These are phyloP conservation scores for Botrytis cinerea DNA, from an alignment of 2,329 filamentous ascomycete genomes.

Conservation along the genomic window DNA sequence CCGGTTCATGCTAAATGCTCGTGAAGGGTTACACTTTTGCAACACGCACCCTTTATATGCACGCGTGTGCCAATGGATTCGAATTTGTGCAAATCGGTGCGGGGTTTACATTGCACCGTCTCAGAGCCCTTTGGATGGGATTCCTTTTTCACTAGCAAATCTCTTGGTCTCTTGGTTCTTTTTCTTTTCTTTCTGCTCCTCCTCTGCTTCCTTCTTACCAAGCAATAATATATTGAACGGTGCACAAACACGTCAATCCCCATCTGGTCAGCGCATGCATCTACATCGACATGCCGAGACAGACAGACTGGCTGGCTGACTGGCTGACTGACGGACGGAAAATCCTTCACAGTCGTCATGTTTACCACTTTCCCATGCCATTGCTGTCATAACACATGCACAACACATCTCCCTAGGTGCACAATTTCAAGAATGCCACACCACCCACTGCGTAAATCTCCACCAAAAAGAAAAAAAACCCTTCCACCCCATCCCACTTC, in stretches of 20 bases:
- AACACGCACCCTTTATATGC: not conserved
- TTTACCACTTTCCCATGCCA: not conserved
- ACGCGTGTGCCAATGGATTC: not conserved
- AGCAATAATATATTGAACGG: not conserved
- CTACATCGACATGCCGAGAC: not conserved
- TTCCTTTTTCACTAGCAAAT: no score
- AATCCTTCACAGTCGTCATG: not conserved
- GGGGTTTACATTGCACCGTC: not conserved
- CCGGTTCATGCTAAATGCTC: not conserved
- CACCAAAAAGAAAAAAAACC: not conserved
- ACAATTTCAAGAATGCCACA: not conserved
- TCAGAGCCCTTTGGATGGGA: no score
- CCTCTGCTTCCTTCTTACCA: not conserved
- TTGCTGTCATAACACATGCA: not conserved
- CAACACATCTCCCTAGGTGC: not conserved
- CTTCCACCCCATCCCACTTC: constrained; percentile 6
- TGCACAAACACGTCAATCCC: not conserved
- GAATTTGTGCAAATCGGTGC: not conserved
- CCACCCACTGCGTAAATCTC: not conserved
- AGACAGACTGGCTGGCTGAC: no score
- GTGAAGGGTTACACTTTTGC: not conserved
- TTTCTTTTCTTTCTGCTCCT: no score
- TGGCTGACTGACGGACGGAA: no score
- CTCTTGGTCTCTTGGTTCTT: no score
- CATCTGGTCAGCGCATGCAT: not conserved